A percentile compares a stretch with the other conserved stretches of the same genome.
These are phyloP conservation scores for Priceomyces haplophilus DNA, from an alignment of 805 yeast genomes.

Conservation along the genomic window DNA sequence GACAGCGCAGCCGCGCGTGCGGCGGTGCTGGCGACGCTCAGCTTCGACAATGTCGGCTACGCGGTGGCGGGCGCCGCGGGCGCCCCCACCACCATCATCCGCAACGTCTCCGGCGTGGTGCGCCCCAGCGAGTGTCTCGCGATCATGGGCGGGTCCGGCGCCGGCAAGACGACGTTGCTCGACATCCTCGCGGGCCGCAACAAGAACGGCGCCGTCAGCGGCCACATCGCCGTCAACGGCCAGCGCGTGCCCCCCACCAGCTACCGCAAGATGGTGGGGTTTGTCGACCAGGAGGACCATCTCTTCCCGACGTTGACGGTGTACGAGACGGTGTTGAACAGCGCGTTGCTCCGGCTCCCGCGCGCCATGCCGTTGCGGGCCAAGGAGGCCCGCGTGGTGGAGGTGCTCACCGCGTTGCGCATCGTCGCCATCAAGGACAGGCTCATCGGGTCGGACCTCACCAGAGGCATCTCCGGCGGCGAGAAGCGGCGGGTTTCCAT, in stretches of 20 bases:
- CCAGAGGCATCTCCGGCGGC: slow-evolving; percentile 70
- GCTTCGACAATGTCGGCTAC: slow-evolving; percentile 74
- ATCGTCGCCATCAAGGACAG: slow-evolving; percentile 80
- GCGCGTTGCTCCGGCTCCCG: slow-evolving; percentile 87
- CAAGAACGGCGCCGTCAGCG: slow-evolving; percentile 68
- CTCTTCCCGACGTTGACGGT: slow-evolving; percentile 91
- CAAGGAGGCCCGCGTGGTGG: slow-evolving; percentile 76
- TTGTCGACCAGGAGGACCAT: slow-evolving; percentile 94
- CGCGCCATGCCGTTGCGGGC: slow-evolving; percentile 67
- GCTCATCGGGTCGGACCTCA: slow-evolving; percentile 82
- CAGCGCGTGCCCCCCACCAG: slow-evolving; percentile 40
- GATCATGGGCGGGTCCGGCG: slow-evolving; percentile 98
- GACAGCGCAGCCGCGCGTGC: no score
- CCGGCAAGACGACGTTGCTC: slow-evolving; percentile 91
- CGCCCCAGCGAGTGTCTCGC: slow-evolving; percentile 89
- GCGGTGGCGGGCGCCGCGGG: slow-evolving; percentile 42
- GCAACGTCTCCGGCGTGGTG: slow-evolving; percentile 68
- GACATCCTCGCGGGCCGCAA: slow-evolving; percentile 89
- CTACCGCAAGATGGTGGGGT: slow-evolving; percentile 73
- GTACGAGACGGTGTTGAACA: slow-evolving; percentile 89
- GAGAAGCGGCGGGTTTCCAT: slow-evolving; percentile 83
- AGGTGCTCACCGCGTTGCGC: slow-evolving; percentile 81
- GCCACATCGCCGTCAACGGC: slow-evolving; percentile 78
- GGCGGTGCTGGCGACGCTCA: slow-evolving; percentile 67
- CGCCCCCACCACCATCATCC: slow-evolving; percentile 55